A percentile compares a stretch with the other conserved stretches of the same genome.
Conservation (phyloP, 441 rosid genomes). For the Populus hybrid region DNA sequence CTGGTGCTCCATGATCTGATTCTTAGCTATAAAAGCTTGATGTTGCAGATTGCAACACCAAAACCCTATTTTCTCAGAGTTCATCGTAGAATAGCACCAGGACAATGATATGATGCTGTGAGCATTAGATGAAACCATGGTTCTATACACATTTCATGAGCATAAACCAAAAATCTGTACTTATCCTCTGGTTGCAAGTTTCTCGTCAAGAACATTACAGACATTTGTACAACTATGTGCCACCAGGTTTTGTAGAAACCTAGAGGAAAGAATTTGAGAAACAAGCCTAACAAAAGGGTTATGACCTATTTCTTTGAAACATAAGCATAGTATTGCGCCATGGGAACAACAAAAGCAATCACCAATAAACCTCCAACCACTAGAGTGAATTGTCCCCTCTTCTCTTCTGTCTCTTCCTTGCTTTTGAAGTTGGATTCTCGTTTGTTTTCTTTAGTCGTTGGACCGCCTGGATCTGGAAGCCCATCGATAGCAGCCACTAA, state of each 20-base stretch:
- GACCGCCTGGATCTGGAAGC: constrained; percentile 92
- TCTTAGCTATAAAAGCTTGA: not conserved
- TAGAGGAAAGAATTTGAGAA: constrained; percentile 11
- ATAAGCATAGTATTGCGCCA: constrained; percentile 96
- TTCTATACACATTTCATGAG: constrained; percentile 12
- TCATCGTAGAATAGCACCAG: not conserved
- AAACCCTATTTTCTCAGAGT: not conserved
- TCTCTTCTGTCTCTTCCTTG: constrained; percentile 91
- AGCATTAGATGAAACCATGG: constrained; percentile 6
- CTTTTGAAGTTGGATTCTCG: constrained; percentile 86
- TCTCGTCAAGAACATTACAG: constrained; percentile 26
- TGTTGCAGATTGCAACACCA: not conserved
- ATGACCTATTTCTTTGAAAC: constrained; percentile 67
- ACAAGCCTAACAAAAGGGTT: constrained; percentile 7
- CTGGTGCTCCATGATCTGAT: not conserved
- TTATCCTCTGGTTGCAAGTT: constrained; percentile 19
- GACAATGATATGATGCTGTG: not conserved
- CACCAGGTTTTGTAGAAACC: constrained; percentile 5
- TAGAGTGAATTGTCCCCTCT: constrained; percentile 88
- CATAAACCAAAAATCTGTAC: constrained; percentile 25
- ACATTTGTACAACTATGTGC: constrained; percentile 30
- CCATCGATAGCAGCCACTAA: constrained; percentile 92
- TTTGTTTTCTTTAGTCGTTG: constrained; percentile 58
- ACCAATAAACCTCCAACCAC: constrained; percentile 94
- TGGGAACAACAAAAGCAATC: constrained; percentile 91